Conservation (phyloP, 306 rosid species). For the Heteromeles arbutifolia region DNA sequence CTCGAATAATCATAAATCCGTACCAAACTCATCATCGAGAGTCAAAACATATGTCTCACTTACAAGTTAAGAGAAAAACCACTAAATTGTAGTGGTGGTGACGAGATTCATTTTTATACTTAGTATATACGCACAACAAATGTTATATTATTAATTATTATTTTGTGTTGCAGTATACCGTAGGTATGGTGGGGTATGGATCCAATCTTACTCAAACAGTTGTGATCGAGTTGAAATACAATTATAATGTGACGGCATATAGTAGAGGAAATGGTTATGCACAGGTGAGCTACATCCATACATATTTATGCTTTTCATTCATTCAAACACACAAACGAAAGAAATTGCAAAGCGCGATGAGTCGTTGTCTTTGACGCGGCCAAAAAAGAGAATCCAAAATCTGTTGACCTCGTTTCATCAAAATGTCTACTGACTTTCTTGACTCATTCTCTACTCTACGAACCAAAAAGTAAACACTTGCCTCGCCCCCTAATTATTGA, state of each 20-base stretch:
- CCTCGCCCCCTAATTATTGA: no score
- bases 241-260: neutral
- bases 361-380: no score
- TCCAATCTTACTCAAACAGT: neutral
- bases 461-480: no score
- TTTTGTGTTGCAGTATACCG: neutral
- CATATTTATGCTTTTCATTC: neutral
- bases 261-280: slow-evolving; percentile 12
- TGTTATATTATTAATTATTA: neutral
- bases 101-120: neutral
- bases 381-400: no score
- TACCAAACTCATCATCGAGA: neutral
- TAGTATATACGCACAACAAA: neutral
- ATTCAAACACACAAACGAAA: neutral
- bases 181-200: slow-evolving; percentile 8
- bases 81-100: neutral
- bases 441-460: neutral
- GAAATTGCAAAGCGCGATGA: neutral
- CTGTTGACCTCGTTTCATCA: no score
- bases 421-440: no score
- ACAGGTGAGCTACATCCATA: neutral
- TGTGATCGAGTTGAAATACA: slow-evolving; percentile 9
- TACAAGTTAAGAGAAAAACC: no score
- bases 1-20: no score
- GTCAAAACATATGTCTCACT: neutral